Evolutionary conservation across 225 moss, liverwort and hornwort genomes (phyloP), one percentile per base, ranked within the genome.

Genomic region (Marchantia polymorpha): DNA sequence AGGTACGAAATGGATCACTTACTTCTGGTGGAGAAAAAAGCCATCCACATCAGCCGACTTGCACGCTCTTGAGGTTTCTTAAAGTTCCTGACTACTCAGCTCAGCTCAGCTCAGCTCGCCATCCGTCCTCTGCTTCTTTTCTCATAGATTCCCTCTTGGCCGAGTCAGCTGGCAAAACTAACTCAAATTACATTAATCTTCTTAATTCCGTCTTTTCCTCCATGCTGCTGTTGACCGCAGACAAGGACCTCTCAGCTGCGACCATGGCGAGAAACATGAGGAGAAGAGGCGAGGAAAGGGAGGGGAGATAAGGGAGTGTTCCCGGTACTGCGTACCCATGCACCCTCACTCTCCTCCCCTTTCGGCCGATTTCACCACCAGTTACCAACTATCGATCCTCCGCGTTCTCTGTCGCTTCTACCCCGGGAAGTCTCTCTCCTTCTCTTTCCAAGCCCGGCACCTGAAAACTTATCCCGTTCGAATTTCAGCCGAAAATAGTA

Each of bases 1-100:
- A 66, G 25, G 69, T 70, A 30, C 47, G 70, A 71, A 71, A 48
- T n/a, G 47, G 46, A 50, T 71, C 70, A 71, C 70, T 50, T 46
- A 23, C 70, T 6, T 19, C 15, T 71, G 70, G 70, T 50, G 47
- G 26, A 71, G 70, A n/a, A 46, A 71, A 13, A 48, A 71, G n/a
- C 46, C 70, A 50, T 48, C 70, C 70, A 46, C 47, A 71, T 48
- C 31, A 71, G 31, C 11, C 10, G 39, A 46, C 49, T 20, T 39
- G 47, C 70, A 71, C 20, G 22, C 70, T 25, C 47, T 25, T 27
- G 25, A 12, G 8, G 25, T 46, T 5, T 70, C 29, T 17, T 12
- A 39, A 39, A 39, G 39, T 48, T 30, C 27, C 31, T 70, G 12
- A 12, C n/a, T 71, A 19, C 46, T 47, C n/a, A 46, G 7, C 70